Evolutionary conservation across 495 filamentous ascomycete species (phyloP), one percentile per base, ranked within the genome.

Genomic region (Penicillium simplicissimum): DNA sequence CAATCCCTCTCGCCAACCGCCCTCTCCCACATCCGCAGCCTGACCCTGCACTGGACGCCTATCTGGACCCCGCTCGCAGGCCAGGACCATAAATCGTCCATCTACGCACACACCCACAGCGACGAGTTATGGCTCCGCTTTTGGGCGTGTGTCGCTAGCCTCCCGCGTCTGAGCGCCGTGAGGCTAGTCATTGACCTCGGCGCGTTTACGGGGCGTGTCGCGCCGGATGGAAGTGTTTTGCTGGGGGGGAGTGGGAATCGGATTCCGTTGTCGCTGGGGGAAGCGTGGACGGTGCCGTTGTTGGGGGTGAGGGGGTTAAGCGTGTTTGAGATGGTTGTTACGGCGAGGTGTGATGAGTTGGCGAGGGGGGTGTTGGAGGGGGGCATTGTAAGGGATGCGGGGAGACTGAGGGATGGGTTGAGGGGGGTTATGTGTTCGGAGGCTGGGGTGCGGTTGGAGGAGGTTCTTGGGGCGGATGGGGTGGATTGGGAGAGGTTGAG

Each of bases 91-190:
- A 70, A 67, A 38, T 65, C 67, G 13, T 77, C 74, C 1, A 75
- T 79, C 36, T 78, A 74, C 66, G 64, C 71, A 4, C 73, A 79
- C 58, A 79, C 77, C 8, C 77, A 79, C 58, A 76, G 74, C 55
- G 74, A 78, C 59, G 61, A 54, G 15, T 64, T 79, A 17, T 79
- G 77, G 77, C 38, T 53, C 7, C 38, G 63, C 33, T 78, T 79
- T 62, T 79, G 77, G 77, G 55, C 47, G 0, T 55, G 64, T 7
- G 69, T 77, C 0, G 65, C 69, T 0, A 40, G 61, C 0, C 57
- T 78, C n/a, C 38, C 40, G 0, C 54, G 57, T 0, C 66, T 79
- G 23, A 11, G 54, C 28, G 61, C 61, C 11, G 38, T 79, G 15
- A 49, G 54, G 6, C 57, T 79, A 13, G 70, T 64, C 52, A 58